Conservation (phyloP, 257 asterid species). For the Plectranthus barbatus region DNA sequence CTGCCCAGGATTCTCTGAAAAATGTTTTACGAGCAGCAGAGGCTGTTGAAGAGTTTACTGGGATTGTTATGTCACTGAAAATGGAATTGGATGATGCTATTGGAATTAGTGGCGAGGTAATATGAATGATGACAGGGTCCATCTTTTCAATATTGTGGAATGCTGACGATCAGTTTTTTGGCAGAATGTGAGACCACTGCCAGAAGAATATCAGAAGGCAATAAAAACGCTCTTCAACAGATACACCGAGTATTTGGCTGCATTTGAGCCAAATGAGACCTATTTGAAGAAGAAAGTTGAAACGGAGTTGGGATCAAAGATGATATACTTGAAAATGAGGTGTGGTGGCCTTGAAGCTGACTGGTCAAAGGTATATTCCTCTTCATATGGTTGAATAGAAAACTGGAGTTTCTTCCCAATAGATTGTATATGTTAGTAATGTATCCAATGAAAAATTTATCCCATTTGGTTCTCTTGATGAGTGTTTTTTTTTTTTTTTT, state of each 20-base stretch:
- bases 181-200: constrained; percentile 85
- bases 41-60: constrained; percentile 87
- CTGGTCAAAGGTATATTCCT: constrained; percentile 86
- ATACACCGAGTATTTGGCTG: constrained; percentile 58
- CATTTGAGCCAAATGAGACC: constrained; percentile 81
- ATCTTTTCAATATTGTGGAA: neutral
- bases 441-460: neutral
- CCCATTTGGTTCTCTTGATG: neutral
- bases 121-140: neutral
- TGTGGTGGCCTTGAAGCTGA: constrained; percentile 82
- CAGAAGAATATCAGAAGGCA: constrained; percentile 63
- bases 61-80: constrained; percentile 61
- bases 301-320: constrained; percentile 70
- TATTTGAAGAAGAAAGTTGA: constrained; percentile 95
- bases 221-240: constrained; percentile 52
- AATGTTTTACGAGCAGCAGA: constrained; percentile 82
- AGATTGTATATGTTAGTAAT: neutral
- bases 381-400: constrained; percentile 3
- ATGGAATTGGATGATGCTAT: constrained; percentile 86
- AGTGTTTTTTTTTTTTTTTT: no score
- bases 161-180: constrained; percentile 4
- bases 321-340: constrained; percentile 97
- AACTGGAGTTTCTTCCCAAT: neutral
- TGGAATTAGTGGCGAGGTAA: constrained; percentile 92
- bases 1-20: constrained; percentile 63